Evolutionary conservation across 140 eudicot species (phyloP), one percentile per base, ranked within the genome.

Genomic region (Bidens hawaiensis): DNA sequence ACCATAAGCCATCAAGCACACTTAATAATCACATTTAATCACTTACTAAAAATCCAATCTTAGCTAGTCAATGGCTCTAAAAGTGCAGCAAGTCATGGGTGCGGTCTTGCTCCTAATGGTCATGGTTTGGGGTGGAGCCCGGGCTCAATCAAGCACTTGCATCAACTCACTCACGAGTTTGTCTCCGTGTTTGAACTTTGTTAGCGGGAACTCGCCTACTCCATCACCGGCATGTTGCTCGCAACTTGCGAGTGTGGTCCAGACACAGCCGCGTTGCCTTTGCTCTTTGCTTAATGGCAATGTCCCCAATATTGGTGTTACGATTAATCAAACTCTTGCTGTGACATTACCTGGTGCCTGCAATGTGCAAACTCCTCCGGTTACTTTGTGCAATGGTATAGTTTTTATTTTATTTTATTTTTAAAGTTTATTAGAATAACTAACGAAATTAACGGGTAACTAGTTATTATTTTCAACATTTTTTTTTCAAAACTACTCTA

Each of bases 261-360:
- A 70, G 46, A 65, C 87, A 8, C 77, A 82, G 25, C 95, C 96
- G 0, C 89, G 62, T 56, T 87, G 98, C 63, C 84, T 91, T 36
- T 87, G 96, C 73, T 18, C 70, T 18, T 64, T 82, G 46, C 83
- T 91, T 24, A 80, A 72, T 18, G 95, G 85, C 11, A 77, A 71
- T 21, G 68, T 64, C 10, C 76, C 88, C 7, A 54, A 66, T 27
- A 59, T 84, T 2, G 96, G 96, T n/a, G 45, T 87, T 40, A 38
- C 73, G 1, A 81, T 91, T 5, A 87, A 91, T 58, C 89, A 85
- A 64, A 87, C 93, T 62, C 91, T 69, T 33, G 98, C 96, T 0
- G 49, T 85, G 5, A 64, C 73, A 5, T 75, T 85, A 25, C 96
- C 98, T 1, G 77, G 76, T 47, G 83, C 79, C 15, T 91, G 98